A percentile compares a stretch with the other conserved stretches of the same genome.
Evolutionary conservation across 2,329 filamentous ascomycete species (phyloP).

Genomic region (Aspergillus ochraceus): DNA sequence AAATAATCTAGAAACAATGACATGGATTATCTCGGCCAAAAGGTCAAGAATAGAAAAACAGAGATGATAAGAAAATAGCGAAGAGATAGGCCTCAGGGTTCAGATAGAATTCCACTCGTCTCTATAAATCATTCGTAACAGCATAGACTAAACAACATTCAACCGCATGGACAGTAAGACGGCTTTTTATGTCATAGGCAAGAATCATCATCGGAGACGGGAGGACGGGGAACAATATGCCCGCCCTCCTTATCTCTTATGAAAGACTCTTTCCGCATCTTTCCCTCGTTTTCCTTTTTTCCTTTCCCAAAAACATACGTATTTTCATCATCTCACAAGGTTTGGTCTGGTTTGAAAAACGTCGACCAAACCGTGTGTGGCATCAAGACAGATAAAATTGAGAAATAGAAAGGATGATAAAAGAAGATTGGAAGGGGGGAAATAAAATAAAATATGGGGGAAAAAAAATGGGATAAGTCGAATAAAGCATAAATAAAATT

Average conservation of each 20-base stretch:
- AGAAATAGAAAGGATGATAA: slow-evolving; percentile 19
- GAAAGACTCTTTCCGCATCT: not conserved
- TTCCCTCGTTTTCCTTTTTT: not conserved
- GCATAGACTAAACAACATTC: slow-evolving; percentile 27
- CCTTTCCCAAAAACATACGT: not conserved
- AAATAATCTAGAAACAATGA: too few species aligned
- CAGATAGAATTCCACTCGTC: slow-evolving; percentile 36
- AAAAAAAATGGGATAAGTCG: slow-evolving; percentile 29
- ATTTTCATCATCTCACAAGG: slow-evolving; percentile 3
- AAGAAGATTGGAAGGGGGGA: slow-evolving; percentile 28
- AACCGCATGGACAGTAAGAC: not conserved
- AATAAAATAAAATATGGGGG: slow-evolving; percentile 12
- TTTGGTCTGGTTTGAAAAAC: not conserved
- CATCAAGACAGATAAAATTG: slow-evolving; percentile 16
- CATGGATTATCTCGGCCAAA: too few species aligned
- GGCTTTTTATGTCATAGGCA: not conserved
- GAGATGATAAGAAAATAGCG: slow-evolving; percentile 8
- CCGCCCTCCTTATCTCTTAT: not conserved
- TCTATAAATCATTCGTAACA: slow-evolving; percentile 44
- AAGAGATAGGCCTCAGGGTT: slow-evolving; percentile 4
- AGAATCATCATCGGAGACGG: not conserved
- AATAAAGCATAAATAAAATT: slow-evolving; percentile 9
- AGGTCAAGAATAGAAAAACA: too few species aligned
- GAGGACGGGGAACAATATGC: not conserved
- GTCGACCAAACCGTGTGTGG: slow-evolving; percentile 8